phyloP scores from a whole-genome alignment of 2,329 filamentous ascomycete species.

The Sporothrix variecibatus region DNA sequence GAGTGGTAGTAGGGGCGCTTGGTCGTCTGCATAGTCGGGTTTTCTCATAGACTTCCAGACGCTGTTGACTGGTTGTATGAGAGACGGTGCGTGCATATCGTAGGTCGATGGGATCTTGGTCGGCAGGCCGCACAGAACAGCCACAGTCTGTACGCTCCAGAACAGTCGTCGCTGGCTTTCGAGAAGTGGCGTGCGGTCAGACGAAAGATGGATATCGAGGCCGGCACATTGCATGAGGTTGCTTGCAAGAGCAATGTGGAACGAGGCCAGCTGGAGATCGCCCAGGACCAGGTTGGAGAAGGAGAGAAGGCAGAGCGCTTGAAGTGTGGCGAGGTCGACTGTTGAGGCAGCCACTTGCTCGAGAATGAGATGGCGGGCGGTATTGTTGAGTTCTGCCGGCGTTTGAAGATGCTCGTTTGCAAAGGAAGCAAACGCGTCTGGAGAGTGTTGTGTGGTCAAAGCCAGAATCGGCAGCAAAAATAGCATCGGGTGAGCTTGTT shows the following conservation, averaged over 20 bases:
- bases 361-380: not conserved
- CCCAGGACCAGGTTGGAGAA: constrained; percentile 17
- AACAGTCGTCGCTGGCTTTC: constrained; percentile 16
- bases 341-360: not conserved
- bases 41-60: not conserved
- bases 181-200: constrained; percentile 1
- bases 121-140: constrained; percentile 3
- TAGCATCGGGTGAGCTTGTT: not conserved
- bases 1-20: not conserved
- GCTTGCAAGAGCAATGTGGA: not conserved
- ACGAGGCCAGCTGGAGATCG: constrained; percentile 13
- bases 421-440: not conserved
- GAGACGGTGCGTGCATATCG: not conserved
- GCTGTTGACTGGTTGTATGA: not conserved
- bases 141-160: constrained; percentile 16
- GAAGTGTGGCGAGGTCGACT: not conserved
- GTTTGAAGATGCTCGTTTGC: not conserved
- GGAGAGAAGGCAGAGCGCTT: constrained; percentile 8
- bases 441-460: not conserved
- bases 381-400: not conserved
- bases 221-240: constrained; percentile 16
- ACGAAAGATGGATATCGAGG: not conserved
- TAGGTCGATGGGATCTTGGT: constrained; percentile 17
- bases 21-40: not conserved
- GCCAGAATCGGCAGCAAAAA: not conserved